phyloP scores from a whole-genome alignment of 371 early-diverging fungal genomes.

The Umbelopsis sp. region DNA sequence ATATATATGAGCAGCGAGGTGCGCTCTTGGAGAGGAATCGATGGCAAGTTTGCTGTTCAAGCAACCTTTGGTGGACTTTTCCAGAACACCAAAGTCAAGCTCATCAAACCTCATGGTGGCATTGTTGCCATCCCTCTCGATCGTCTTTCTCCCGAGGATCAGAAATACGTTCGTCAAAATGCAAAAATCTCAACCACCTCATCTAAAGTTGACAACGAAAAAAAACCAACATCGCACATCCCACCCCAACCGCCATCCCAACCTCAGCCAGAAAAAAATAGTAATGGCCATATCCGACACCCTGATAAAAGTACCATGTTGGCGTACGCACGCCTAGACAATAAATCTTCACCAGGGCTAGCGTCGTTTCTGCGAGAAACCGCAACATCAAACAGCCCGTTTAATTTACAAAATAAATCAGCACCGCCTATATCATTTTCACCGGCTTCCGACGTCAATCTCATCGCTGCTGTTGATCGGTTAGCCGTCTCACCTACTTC shows the following conservation, averaged over 20 bases:
- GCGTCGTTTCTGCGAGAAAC: slow-evolving; percentile 18
- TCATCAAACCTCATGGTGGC: slow-evolving; percentile 37
- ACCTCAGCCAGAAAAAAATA: not conserved
- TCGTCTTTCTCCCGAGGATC: slow-evolving; percentile 36
- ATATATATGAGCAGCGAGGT: slow-evolving; percentile 6
- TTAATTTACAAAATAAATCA: not conserved
- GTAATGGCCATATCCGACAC: not conserved
- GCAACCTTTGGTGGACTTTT: slow-evolving; percentile 42
- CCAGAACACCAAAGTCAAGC: slow-evolving; percentile 46
- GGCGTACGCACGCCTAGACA: not conserved
- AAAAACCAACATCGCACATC: not conserved
- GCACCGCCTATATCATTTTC: not conserved
- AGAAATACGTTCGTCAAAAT: slow-evolving; percentile 30
- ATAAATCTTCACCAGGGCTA: not conserved
- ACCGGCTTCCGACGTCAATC: not conserved
- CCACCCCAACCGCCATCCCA: not conserved
- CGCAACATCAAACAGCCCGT: not conserved
- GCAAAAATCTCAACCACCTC: not conserved
- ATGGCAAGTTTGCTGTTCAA: slow-evolving; percentile 43
- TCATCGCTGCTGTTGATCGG: slow-evolving; percentile 7
- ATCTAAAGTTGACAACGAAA: not conserved
- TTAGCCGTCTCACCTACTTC: not conserved
- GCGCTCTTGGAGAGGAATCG: slow-evolving; percentile 39
- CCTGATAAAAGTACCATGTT: not conserved
- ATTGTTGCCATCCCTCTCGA: slow-evolving; percentile 45